Evolutionary conservation across 306 rosid genomes (phyloP).

Genomic region (Rosa rugosa): DNA sequence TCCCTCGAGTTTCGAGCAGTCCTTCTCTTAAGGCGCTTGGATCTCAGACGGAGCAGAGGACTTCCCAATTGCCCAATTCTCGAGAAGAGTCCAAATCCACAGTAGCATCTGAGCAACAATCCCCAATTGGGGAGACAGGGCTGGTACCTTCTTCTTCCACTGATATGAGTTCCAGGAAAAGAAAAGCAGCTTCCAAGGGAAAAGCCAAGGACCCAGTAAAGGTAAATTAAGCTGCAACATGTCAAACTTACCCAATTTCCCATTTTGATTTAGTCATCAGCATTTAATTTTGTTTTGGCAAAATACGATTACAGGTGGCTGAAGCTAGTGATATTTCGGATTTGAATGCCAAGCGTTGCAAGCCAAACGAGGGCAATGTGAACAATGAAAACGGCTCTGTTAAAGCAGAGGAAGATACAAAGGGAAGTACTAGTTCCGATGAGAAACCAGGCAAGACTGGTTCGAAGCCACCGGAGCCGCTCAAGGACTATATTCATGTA

Average conservation of each 20-base stretch:
- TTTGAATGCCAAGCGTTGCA: conserved; percentile 54
- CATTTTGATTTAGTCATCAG: neutral
- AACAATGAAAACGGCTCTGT: conserved; percentile 31
- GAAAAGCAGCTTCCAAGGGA: conserved; percentile 64
- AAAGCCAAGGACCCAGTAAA: conserved; percentile 56
- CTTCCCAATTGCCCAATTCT: conserved; percentile 39
- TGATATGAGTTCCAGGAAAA: conserved; percentile 61
- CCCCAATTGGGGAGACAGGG: conserved; percentile 42
- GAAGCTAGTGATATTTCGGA: conserved; percentile 40
- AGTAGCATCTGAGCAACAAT: conserved; percentile 54
- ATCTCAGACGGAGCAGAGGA: conserved; percentile 44
- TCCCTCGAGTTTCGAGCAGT: conserved; percentile 70
- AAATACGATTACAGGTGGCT: conserved; percentile 31
- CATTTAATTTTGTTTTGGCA: conserved; percentile 3
- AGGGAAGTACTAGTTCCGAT: conserved; percentile 36
- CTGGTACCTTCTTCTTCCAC: conserved; percentile 27
- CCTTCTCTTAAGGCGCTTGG: conserved; percentile 68
- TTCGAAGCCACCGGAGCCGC: conserved; percentile 71
- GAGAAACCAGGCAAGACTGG: conserved; percentile 54
- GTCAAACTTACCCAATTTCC: conserved; percentile 14
- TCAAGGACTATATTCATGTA: conserved; percentile 92
- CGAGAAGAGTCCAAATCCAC: conserved; percentile 75
- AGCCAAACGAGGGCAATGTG: conserved; percentile 47
- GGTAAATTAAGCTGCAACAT: conserved; percentile 31
- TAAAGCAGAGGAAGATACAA: conserved; percentile 64